Conservation (phyloP, 768 basidiomycete species). For the Leccinum rimulosum region DNA sequence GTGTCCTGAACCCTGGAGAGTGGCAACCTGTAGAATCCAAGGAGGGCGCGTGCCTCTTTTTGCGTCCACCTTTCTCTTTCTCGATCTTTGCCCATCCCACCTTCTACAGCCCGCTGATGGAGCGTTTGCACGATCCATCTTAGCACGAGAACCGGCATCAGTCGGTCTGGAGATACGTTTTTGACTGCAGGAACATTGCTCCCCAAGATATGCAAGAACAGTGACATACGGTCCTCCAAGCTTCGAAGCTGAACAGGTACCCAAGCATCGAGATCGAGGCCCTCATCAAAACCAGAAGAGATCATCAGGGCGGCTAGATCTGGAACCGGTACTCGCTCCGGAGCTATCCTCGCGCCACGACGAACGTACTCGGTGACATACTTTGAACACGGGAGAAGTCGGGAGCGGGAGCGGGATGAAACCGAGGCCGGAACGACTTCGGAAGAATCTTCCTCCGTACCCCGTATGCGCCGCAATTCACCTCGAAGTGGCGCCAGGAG, state of each 20-base stretch:
- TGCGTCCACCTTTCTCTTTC: conserved; percentile 69
- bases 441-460: conserved; percentile 35
- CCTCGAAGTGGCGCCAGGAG: conserved; percentile 68
- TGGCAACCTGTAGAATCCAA: conserved; percentile 44
- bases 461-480: conserved; percentile 58
- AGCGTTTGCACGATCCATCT: conserved; percentile 60
- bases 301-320: conserved; percentile 48
- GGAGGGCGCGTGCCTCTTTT: conserved; percentile 57
- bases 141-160: conserved; percentile 53
- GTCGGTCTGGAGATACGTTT: conserved; percentile 42
- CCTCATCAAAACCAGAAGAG: conserved; percentile 30
- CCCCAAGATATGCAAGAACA: conserved; percentile 54
- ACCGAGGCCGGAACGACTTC: conserved; percentile 27
- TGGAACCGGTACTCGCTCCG: conserved; percentile 54
- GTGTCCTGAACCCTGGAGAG: conserved; percentile 9
- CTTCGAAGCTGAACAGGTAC: conserved; percentile 49
- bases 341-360: conserved; percentile 61
- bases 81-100: conserved; percentile 48
- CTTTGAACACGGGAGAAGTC: conserved; percentile 19
- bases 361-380: conserved; percentile 58
- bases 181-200: conserved; percentile 53
- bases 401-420: conserved; percentile 32
- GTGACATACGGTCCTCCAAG: conserved; percentile 47
- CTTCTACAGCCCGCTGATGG: conserved; percentile 50
- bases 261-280: conserved; percentile 22